phyloP scores from a whole-genome alignment of 2,329 filamentous ascomycete species.

The Scortechinia acanthostroma region DNA sequence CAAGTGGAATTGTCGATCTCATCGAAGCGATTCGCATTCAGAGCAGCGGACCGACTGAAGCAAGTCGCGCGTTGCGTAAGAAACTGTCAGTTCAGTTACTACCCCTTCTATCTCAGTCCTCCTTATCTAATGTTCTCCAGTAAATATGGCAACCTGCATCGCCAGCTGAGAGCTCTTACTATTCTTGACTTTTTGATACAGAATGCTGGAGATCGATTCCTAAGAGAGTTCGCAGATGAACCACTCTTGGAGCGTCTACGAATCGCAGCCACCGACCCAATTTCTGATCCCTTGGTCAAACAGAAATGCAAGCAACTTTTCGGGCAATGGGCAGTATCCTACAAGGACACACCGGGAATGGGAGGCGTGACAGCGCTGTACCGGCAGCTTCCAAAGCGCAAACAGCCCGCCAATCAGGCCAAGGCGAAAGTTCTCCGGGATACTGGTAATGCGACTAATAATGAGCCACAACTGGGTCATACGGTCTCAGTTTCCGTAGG shows the following conservation, averaged over 20 bases:
- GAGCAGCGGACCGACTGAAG: slow-evolving; percentile 56
- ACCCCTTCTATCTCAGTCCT: not conserved
- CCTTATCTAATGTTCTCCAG: not conserved
- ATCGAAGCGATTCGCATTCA: slow-evolving; percentile 64
- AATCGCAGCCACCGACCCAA: slow-evolving; percentile 53
- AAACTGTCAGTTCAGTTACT: slow-evolving; percentile 36
- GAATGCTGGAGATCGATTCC: slow-evolving; percentile 58
- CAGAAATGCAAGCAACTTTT: slow-evolving; percentile 62
- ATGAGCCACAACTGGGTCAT: not conserved
- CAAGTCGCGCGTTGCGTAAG: slow-evolving; percentile 60
- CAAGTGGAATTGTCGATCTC: slow-evolving; percentile 58
- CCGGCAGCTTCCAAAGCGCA: slow-evolving; percentile 1
- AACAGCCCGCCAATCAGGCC: not conserved
- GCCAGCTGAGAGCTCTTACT: slow-evolving; percentile 56
- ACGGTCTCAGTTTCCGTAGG: not conserved
- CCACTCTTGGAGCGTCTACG: slow-evolving; percentile 59
- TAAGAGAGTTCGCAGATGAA: slow-evolving; percentile 58
- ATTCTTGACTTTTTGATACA: slow-evolving; percentile 61
- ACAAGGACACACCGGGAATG: slow-evolving; percentile 55
- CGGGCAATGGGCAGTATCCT: slow-evolving; percentile 57
- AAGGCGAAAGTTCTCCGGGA: slow-evolving; percentile 9
- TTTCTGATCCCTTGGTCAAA: slow-evolving; percentile 55
- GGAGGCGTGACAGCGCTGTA: slow-evolving; percentile 52
- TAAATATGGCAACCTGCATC: slow-evolving; percentile 62
- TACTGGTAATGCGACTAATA: not conserved